phyloP scores from a whole-genome alignment of 768 basidiomycete species.

The Suillus lakei region DNA sequence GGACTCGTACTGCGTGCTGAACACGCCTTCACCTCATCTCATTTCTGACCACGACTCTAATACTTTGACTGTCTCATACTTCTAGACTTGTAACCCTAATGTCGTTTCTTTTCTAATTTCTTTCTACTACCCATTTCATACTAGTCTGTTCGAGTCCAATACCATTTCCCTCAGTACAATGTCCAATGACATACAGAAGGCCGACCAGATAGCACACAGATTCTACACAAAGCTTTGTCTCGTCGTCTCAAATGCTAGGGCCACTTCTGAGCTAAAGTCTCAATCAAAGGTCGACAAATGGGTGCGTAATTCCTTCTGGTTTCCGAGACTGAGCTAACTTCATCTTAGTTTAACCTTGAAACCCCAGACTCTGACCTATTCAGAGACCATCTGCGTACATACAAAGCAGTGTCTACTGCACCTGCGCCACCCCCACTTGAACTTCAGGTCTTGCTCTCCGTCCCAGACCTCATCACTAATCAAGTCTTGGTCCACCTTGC shows the following conservation, averaged over 20 bases:
- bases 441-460: constrained; percentile 69
- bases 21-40: constrained; percentile 5
- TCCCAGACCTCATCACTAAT: constrained; percentile 72
- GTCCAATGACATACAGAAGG: constrained; percentile 64
- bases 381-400: constrained; percentile 62
- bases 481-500: constrained; percentile 73
- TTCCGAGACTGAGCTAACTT: background rate
- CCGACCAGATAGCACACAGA: constrained; percentile 86
- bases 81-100: constrained; percentile 36
- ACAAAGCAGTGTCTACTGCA: constrained; percentile 58
- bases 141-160: constrained; percentile 20
- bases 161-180: constrained; percentile 41
- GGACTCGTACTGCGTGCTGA: constrained; percentile 9
- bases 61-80: background rate
- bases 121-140: constrained; percentile 27
- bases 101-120: constrained; percentile 31
- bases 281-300: constrained; percentile 76
- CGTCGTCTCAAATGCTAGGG: constrained; percentile 73
- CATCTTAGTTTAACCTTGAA: constrained; percentile 76
- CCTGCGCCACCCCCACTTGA: constrained; percentile 52
- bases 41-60: constrained; percentile 4
- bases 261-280: constrained; percentile 52
- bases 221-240: constrained; percentile 84
- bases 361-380: constrained; percentile 75
- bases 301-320: constrained; percentile 52